phyloP scores from a whole-genome alignment of 1,284 basidiomycete genomes.

The Wallemia hederae region DNA sequence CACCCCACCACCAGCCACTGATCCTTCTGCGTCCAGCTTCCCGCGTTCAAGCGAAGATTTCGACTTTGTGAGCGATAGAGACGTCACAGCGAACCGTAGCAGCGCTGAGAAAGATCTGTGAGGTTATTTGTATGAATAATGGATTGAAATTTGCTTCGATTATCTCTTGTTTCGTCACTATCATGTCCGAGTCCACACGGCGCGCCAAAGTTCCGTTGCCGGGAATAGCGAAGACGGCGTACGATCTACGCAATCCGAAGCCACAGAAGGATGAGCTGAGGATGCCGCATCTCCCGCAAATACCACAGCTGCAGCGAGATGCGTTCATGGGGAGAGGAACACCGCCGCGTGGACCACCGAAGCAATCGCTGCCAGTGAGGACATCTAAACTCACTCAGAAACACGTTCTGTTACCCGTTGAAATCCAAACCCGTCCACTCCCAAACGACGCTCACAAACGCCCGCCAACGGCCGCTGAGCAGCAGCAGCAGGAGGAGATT shows the following conservation, averaged over 20 bases:
- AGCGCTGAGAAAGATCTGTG: background rate
- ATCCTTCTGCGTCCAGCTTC: background rate
- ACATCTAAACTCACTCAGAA: constrained; percentile 76
- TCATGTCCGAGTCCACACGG: background rate
- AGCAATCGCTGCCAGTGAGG: constrained; percentile 23
- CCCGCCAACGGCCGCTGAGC: constrained; percentile 12
- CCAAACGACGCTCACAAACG: constrained; percentile 16
- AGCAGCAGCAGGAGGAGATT: constrained; percentile 16
- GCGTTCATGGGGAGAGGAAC: background rate
- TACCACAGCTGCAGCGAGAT: background rate
- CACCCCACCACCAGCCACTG: background rate
- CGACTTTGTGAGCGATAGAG: background rate
- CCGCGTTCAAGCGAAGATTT: background rate
- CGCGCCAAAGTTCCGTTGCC: background rate
- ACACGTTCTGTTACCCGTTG: constrained; percentile 67
- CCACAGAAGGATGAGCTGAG: background rate
- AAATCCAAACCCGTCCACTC: constrained; percentile 59
- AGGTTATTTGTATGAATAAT: too few relatives aligned
- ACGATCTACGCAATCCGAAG: background rate
- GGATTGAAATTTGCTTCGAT: too few relatives aligned
- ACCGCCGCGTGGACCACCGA: background rate
- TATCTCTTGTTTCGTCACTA: too few relatives aligned
- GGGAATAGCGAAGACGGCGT: background rate
- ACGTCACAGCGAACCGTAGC: background rate
- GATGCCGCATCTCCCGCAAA: background rate